These are phyloP conservation scores for Candolleomyces eurysporus DNA, from an alignment of 768 basidiomycete genomes.

Conservation along the genomic window DNA sequence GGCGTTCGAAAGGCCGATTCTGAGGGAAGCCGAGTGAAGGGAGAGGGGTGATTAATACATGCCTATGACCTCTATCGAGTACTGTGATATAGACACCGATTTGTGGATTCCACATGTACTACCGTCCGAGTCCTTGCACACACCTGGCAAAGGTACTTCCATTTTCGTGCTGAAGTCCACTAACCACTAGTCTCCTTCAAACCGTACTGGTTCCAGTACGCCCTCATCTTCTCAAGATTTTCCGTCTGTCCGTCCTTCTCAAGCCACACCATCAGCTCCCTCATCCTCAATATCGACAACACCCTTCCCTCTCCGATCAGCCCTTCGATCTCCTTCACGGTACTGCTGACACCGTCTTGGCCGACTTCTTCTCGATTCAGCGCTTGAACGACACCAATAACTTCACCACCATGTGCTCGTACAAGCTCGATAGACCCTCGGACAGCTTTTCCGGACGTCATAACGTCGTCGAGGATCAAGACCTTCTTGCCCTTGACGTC, in stretches of 20 bases:
- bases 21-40: conserved; percentile 28
- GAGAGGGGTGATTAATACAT: too few species aligned
- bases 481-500: conserved; percentile 78
- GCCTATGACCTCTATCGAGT: too few species aligned
- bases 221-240: conserved; percentile 69
- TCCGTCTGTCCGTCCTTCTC: conserved; percentile 62
- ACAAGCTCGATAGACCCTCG: conserved; percentile 81
- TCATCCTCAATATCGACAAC: conserved; percentile 78
- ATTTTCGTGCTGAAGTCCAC: background rate
- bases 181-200: conserved; percentile 34
- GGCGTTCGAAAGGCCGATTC: conserved; percentile 27
- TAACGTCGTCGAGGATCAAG: conserved; percentile 93
- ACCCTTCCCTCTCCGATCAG: conserved; percentile 73
- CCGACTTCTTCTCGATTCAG: conserved; percentile 88
- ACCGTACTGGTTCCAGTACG: conserved; percentile 75
- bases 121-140: too few species aligned
- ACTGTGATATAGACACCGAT: too few species aligned
- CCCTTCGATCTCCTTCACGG: conserved; percentile 79
- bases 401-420: conserved; percentile 62
- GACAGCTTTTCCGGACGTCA: conserved; percentile 90
- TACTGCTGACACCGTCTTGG: conserved; percentile 62
- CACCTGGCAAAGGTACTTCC: too few species aligned
- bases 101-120: too few species aligned
- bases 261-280: conserved; percentile 83
- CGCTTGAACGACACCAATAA: conserved; percentile 85